These are phyloP conservation scores for Typha latifolia DNA, from an alignment of 176 grass and related monocot species.

Conservation along the genomic window DNA sequence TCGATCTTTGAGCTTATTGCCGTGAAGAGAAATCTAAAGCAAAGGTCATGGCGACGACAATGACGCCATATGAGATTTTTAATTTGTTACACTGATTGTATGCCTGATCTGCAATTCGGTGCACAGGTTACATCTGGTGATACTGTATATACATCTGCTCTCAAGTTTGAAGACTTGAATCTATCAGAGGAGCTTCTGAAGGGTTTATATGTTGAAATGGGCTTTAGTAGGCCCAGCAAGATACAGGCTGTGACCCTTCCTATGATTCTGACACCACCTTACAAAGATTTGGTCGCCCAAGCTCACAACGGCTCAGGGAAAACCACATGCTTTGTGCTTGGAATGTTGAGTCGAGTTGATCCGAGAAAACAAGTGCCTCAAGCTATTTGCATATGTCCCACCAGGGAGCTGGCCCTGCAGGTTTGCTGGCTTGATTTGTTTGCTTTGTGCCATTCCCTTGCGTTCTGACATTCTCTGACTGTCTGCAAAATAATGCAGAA, in stretches of 20 bases:
- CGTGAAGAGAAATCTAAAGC: not conserved
- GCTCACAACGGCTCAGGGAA: slow-evolving; percentile 92
- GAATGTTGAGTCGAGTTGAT: slow-evolving; percentile 89
- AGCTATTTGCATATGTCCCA: slow-evolving; percentile 89
- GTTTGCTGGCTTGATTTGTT: slow-evolving; percentile 7
- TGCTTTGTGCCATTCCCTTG: too few relatives aligned
- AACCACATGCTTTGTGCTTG: slow-evolving; percentile 93
- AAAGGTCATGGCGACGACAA: not conserved
- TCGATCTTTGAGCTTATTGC: too few relatives aligned
- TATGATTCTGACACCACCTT: slow-evolving; percentile 79
- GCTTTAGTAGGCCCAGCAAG: slow-evolving; percentile 74
- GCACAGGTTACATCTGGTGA: slow-evolving; percentile 63
- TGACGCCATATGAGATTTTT: not conserved
- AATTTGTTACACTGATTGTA: slow-evolving; percentile 4
- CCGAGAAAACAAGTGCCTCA: slow-evolving; percentile 48
- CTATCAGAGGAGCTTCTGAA: slow-evolving; percentile 66
- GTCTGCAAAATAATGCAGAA: slow-evolving; percentile 36
- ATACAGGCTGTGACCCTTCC: slow-evolving; percentile 83
- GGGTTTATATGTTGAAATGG: slow-evolving; percentile 76
- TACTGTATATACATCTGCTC: slow-evolving; percentile 83
- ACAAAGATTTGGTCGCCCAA: slow-evolving; percentile 89
- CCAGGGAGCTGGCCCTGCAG: slow-evolving; percentile 88
- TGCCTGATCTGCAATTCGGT: not conserved
- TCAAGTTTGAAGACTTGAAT: slow-evolving; percentile 70
- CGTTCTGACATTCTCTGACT: too few relatives aligned